Conservation (phyloP, 2,329 filamentous ascomycete species). For the Berkeleyomyces basicola region DNA sequence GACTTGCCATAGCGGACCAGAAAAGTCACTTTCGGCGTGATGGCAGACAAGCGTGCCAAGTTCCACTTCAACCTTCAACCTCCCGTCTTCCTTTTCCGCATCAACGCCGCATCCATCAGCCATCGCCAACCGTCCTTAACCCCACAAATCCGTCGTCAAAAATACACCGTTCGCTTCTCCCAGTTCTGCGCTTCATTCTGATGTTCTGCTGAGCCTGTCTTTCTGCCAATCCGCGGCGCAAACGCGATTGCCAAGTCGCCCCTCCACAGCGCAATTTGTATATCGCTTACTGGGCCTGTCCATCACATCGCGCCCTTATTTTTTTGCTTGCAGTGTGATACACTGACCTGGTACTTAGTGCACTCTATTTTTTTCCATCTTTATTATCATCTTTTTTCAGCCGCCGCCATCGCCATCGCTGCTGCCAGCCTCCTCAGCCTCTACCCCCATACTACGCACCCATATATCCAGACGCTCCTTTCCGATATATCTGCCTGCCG, state of each 20-base stretch:
- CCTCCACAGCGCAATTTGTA: constrained; percentile 1
- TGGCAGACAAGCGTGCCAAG: constrained; percentile 6
- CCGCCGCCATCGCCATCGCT: not conserved
- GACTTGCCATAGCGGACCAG: not conserved
- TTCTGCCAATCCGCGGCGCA: constrained; percentile 3
- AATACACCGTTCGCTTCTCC: constrained; percentile 13
- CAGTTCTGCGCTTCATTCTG: constrained; percentile 12
- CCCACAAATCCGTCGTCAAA: constrained; percentile 27
- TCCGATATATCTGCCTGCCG: not conserved
- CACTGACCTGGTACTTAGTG: not conserved
- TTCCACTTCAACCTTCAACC: constrained; percentile 35
- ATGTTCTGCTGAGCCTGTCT: constrained; percentile 8
- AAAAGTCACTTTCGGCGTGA: constrained; percentile 5
- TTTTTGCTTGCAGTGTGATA: constrained; percentile 5
- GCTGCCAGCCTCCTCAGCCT: not conserved
- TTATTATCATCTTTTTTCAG: not conserved
- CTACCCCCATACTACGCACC: not conserved
- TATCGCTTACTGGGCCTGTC: not conserved
- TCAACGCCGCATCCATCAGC: constrained; percentile 24
- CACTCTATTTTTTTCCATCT: constrained; percentile 2
- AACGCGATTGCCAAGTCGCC: constrained; percentile 11
- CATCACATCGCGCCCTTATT: constrained; percentile 6
- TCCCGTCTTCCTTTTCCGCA: constrained; percentile 37
- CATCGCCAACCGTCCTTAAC: constrained; percentile 12
- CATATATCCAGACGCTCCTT: not conserved